Evolutionary conservation across 371 early-diverging fungal genomes (phyloP), one percentile per base, ranked within the genome.

Genomic region (Mucor piriformis): DNA sequence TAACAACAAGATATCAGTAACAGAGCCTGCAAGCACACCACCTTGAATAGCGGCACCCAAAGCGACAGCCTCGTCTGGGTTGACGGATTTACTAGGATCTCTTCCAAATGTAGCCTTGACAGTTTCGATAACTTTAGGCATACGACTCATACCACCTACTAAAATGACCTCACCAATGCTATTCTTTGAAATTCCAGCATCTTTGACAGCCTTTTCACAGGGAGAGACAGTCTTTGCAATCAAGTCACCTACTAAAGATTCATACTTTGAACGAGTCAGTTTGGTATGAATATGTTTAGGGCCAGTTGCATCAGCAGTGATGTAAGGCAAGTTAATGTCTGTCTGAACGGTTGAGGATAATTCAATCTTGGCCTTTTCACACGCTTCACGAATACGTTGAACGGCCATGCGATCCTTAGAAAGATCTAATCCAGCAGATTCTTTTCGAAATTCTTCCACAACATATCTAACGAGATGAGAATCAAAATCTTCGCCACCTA

Each of bases 401-500:
- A 96, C 84, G 15, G 96, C 95, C 88, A 93, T 95, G 63, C 91
- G 85, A 81, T 95, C 94, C 29, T 77, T 82, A 49, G 85, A 71
- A 33, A 96, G 69, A 70, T 94, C 92, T 50, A 91, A 72, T 46
- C 68, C 58, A 24, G 58, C 63, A 35, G 70, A 67, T 48, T 94
- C 89, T 74, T 93, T 92, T 82, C 95, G 92, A 84, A 97, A 95
- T 59, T 90, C 85, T 35, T 87, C 83, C 55, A 92, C 84, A 51
- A 98, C 84, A 73, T 87, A 85, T 59, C 87, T 81, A 48, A 96
- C 93, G 49, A 98, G 71, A 42, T 77, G 76, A 64, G 89, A 92
- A 82, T 99, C 99, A 72, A 99, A 96, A 77, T 99, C 99, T 76
- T 99, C 99, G 57, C 99, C 99, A 66, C 99, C 99, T 29, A 99